A percentile compares a stretch with the other conserved stretches of the same genome.
Evolutionary conservation across 768 basidiomycete genomes (phyloP).

Genomic region (Podaxis sp.): DNA sequence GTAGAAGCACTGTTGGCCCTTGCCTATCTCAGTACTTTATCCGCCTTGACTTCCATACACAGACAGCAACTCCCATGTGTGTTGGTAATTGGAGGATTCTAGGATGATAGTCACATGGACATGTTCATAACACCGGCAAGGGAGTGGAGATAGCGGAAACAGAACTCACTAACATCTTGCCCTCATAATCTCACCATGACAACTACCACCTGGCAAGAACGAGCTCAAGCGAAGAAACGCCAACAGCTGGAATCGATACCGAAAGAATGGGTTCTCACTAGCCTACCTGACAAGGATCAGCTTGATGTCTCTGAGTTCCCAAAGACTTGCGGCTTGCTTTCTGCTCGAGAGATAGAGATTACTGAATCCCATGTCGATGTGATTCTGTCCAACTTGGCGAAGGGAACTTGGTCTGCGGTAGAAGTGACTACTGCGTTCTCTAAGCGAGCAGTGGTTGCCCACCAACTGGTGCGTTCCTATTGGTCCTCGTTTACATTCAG

Average conservation of each 20-base stretch:
- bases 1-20: no score
- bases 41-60: neutral
- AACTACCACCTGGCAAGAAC: constrained; percentile 45
- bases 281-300: constrained; percentile 44
- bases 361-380: constrained; percentile 38
- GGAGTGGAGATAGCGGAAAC: neutral
- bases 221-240: constrained; percentile 53
- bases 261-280: constrained; percentile 56
- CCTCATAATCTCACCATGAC: constrained; percentile 21
- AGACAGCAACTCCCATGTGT: neutral
- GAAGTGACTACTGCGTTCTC: constrained; percentile 73
- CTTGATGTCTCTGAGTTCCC: constrained; percentile 59
- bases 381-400: constrained; percentile 55
- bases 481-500: neutral
- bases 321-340: constrained; percentile 55
- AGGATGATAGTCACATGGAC: neutral
- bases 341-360: constrained; percentile 47
- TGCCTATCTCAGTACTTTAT: neutral
- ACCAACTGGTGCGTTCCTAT: constrained; percentile 62
- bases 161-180: neutral
- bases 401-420: constrained; percentile 58
- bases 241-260: constrained; percentile 60
- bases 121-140: neutral
- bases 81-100: neutral
- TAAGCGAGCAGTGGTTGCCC: constrained; percentile 78